Percentiles rank a stretch among this genome's conserved stretches.
phyloP scores from a whole-genome alignment of 768 basidiomycete genomes.

The Porphyrellus cyaneotinctus region DNA sequence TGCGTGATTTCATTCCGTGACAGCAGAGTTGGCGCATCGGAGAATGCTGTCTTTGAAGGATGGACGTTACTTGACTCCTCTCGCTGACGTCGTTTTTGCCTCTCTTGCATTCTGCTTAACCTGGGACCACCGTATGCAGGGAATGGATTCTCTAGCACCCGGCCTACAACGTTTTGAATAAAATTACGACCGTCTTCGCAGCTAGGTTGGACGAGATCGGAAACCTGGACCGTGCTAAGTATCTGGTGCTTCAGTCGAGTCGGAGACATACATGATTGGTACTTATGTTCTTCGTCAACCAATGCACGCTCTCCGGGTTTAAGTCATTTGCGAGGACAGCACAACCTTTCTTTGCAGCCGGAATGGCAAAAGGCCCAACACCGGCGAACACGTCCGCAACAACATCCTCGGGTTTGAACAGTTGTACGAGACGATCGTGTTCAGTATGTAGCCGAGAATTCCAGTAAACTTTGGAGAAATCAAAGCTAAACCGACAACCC shows the following conservation, averaged over 20 bases:
- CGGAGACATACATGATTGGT: conserved; percentile 65
- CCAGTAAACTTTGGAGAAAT: conserved; percentile 97
- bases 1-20: conserved; percentile 65
- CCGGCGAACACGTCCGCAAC: conserved; percentile 95
- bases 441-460: conserved; percentile 93
- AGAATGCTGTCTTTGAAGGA: conserved; percentile 1
- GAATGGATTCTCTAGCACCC: conserved; percentile 64
- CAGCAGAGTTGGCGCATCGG: conserved; percentile 17
- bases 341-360: conserved; percentile 89
- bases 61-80: conserved; percentile 10
- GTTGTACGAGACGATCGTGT: conserved; percentile 76
- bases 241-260: neutral
- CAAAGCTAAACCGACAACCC: conserved; percentile 84
- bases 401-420: conserved; percentile 72
- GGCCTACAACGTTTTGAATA: conserved; percentile 56
- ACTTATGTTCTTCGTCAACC: conserved; percentile 64
- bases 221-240: conserved; percentile 43
- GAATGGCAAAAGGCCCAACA: conserved; percentile 93
- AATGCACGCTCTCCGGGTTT: conserved; percentile 84
- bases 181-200: conserved; percentile 88
- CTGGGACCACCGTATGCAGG: conserved; percentile 48
- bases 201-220: conserved; percentile 60
- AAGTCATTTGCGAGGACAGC: conserved; percentile 90
- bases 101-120: conserved; percentile 30
- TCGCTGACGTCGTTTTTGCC: conserved; percentile 45